These are phyloP conservation scores for Eucalyptus cladocalyx DNA, from an alignment of 345 rosid species.

Conservation along the genomic window DNA sequence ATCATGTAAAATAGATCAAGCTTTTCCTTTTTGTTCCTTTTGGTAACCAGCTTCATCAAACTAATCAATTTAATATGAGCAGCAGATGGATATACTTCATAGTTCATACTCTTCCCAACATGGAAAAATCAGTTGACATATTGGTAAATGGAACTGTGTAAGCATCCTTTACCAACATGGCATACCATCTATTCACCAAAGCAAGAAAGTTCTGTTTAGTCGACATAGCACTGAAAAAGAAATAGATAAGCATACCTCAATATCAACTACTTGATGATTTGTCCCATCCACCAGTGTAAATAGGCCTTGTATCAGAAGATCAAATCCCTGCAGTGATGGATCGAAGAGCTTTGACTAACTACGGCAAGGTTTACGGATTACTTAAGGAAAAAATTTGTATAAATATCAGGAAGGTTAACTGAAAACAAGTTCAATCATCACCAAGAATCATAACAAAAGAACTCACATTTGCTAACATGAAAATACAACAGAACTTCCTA, in stretches of 20 bases:
- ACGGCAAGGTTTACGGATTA: background rate
- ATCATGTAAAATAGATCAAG: background rate
- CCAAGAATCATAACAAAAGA: background rate
- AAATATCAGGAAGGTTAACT: background rate
- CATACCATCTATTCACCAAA: background rate
- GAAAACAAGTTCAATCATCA: background rate
- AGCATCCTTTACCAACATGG: background rate
- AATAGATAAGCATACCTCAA: constrained; percentile 26
- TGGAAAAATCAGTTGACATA: background rate
- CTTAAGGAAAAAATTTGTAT: background rate
- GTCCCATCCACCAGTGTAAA: constrained; percentile 12
- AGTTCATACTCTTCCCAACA: background rate
- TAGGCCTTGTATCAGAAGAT: constrained; percentile 41
- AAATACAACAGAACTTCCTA: background rate
- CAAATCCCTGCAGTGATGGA: constrained; percentile 39
- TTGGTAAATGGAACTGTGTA: background rate
- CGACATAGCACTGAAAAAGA: background rate
- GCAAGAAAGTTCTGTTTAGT: background rate
- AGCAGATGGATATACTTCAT: background rate
- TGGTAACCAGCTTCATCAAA: background rate
- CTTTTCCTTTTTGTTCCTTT: background rate
- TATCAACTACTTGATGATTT: constrained; percentile 13
- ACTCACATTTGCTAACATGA: background rate
- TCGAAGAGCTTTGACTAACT: background rate
- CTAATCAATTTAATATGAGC: background rate